Conservation (phyloP, 129 eudicot genomes). For the Artemisia argyi region DNA sequence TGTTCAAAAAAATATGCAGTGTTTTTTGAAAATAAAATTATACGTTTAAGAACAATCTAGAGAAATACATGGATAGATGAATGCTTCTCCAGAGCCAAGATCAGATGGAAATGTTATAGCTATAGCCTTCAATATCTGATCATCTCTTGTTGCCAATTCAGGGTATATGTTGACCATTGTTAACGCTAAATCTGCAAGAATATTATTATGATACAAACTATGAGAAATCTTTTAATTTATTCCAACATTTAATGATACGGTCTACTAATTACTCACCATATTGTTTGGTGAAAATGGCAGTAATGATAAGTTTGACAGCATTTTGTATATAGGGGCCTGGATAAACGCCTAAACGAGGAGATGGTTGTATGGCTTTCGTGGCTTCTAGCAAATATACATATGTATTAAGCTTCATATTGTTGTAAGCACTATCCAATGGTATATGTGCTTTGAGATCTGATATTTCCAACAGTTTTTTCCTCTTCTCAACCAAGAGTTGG, state of each 20-base stretch:
- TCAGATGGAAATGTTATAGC: slow-evolving; percentile 6
- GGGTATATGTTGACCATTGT: background rate
- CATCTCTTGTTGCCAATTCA: background rate
- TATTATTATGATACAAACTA: background rate
- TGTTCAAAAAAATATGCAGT: too few relatives aligned
- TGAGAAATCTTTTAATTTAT: background rate
- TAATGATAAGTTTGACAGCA: background rate
- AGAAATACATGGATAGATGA: slow-evolving; percentile 16
- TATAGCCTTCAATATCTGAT: background rate
- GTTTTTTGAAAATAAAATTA: too few relatives aligned
- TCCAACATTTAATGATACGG: background rate
- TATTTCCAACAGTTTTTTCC: background rate
- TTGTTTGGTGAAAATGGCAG: background rate
- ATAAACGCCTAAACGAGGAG: background rate
- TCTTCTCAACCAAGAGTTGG: slow-evolving; percentile 15
- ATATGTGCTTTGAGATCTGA: background rate
- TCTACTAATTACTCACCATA: slow-evolving; percentile 2
- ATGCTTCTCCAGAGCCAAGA: background rate
- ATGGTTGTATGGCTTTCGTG: too few relatives aligned
- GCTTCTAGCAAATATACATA: background rate
- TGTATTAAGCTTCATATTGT: background rate
- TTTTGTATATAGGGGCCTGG: background rate
- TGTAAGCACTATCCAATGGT: background rate
- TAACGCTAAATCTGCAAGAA: slow-evolving; percentile 6
- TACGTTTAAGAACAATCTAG: too few relatives aligned